Conservation (phyloP, 2,329 filamentous ascomycete genomes). For the Cyphellophora attinorum region DNA sequence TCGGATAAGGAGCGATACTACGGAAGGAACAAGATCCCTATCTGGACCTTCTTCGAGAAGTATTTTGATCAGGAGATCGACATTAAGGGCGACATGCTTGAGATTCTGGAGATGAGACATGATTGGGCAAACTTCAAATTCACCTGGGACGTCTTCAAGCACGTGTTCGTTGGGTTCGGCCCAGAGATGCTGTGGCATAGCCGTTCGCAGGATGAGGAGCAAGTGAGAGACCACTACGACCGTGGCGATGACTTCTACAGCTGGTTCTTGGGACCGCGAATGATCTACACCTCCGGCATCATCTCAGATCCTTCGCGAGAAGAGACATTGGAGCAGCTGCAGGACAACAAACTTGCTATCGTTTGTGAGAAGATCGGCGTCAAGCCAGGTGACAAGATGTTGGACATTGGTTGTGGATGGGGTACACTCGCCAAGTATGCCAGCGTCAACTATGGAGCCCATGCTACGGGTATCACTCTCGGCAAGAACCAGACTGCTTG, state of each 20-base stretch:
- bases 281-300: slow-evolving; percentile 96
- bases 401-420: slow-evolving; percentile 97
- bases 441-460: slow-evolving; percentile 79
- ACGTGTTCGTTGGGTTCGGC: slow-evolving; percentile 78
- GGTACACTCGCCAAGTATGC: slow-evolving; percentile 91
- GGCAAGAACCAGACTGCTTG: slow-evolving; percentile 94
- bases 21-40: slow-evolving; percentile 49
- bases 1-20: slow-evolving; percentile 37
- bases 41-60: slow-evolving; percentile 95
- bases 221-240: slow-evolving; percentile 89
- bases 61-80: slow-evolving; percentile 93
- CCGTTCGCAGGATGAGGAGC: slow-evolving; percentile 88
- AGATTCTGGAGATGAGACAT: slow-evolving; percentile 85
- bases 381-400: slow-evolving; percentile 68
- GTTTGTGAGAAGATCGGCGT: slow-evolving; percentile 94
- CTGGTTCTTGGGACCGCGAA: slow-evolving; percentile 96
- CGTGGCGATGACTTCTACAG: slow-evolving; percentile 96
- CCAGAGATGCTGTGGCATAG: slow-evolving; percentile 90
- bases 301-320: slow-evolving; percentile 81
- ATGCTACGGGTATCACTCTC: slow-evolving; percentile 82
- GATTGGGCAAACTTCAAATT: slow-evolving; percentile 96
- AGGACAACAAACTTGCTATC: slow-evolving; percentile 92
- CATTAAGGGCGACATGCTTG: slow-evolving; percentile 86
- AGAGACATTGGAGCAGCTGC: slow-evolving; percentile 85
- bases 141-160: slow-evolving; percentile 75